These are phyloP conservation scores for Alternaria sp. DNA, from an alignment of 2,329 filamentous ascomycete genomes.

Conservation along the genomic window DNA sequence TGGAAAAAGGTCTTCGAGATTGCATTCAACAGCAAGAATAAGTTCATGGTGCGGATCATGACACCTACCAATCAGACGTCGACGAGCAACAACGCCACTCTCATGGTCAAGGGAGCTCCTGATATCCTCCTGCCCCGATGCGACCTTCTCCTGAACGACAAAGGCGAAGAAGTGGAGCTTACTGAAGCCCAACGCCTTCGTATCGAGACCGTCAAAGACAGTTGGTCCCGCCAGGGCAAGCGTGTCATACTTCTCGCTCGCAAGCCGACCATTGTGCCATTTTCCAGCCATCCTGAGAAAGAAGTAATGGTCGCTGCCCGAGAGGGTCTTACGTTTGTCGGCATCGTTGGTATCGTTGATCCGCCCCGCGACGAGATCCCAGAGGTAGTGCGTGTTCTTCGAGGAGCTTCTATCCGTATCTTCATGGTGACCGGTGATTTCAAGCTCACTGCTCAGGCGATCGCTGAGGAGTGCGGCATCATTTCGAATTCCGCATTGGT, in stretches of 20 bases:
- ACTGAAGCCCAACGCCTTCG: slow-evolving; percentile 54
- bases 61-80: slow-evolving; percentile 48
- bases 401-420: slow-evolving; percentile 75
- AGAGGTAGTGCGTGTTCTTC: slow-evolving; percentile 67
- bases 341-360: slow-evolving; percentile 67
- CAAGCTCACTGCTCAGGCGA: slow-evolving; percentile 75
- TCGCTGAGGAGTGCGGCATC: slow-evolving; percentile 76
- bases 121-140: slow-evolving; percentile 75
- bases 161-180: slow-evolving; percentile 62
- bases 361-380: slow-evolving; percentile 68
- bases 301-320: slow-evolving; percentile 64
- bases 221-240: slow-evolving; percentile 73
- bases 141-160: slow-evolving; percentile 62
- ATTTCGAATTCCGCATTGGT: slow-evolving; percentile 63
- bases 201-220: slow-evolving; percentile 69
- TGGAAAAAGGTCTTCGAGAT: slow-evolving; percentile 70
- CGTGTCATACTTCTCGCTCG: slow-evolving; percentile 72
- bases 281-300: slow-evolving; percentile 63
- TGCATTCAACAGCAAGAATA: slow-evolving; percentile 84
- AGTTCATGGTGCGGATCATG: slow-evolving; percentile 77
- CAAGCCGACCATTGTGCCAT: slow-evolving; percentile 59
- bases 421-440: slow-evolving; percentile 87
- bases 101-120: slow-evolving; percentile 82
- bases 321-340: slow-evolving; percentile 61
- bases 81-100: slow-evolving; percentile 48